A percentile compares a stretch with the other conserved stretches of the same genome.
phyloP scores from a whole-genome alignment of 2,329 filamentous ascomycete species.

The Botryotinia convoluta region DNA sequence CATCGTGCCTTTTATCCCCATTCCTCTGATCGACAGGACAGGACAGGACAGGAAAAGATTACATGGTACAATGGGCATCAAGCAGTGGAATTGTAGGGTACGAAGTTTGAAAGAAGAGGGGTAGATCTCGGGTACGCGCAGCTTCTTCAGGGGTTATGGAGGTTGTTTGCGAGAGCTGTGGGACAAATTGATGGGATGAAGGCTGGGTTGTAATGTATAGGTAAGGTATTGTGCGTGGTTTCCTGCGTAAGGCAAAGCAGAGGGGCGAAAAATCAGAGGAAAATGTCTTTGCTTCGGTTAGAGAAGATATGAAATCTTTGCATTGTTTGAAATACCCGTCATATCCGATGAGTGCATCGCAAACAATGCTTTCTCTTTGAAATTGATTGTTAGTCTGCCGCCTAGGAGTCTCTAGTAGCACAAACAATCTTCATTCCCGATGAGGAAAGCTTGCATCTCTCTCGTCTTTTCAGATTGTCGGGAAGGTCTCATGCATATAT shows the following conservation, averaged over 20 bases:
- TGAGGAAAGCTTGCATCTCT: conserved; percentile 4
- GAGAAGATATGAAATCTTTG: neutral
- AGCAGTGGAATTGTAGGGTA: neutral
- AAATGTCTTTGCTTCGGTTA: neutral
- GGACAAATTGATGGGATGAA: conserved; percentile 4
- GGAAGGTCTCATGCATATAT: conserved; percentile 6
- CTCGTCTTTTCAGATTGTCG: neutral
- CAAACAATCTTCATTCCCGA: conserved; percentile 6
- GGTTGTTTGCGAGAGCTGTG: conserved; percentile 11
- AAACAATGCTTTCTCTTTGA: neutral
- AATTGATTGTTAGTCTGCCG: neutral
- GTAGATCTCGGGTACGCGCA: conserved; percentile 16
- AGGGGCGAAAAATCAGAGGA: neutral
- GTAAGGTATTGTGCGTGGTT: neutral
- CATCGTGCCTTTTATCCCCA: neutral
- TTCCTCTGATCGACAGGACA: conserved; percentile 6
- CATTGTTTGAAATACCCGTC: conserved; percentile 1
- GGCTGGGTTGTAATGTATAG: neutral
- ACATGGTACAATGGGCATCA: neutral
- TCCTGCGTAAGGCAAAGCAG: neutral
- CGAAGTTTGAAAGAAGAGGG: conserved; percentile 3
- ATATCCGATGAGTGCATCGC: conserved; percentile 10
- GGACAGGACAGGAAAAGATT: neutral
- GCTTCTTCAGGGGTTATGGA: neutral
- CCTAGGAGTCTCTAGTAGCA: neutral